Evolutionary conservation across 2,329 filamentous ascomycete genomes (phyloP).

Genomic region (Fusarium phyllophilum): DNA sequence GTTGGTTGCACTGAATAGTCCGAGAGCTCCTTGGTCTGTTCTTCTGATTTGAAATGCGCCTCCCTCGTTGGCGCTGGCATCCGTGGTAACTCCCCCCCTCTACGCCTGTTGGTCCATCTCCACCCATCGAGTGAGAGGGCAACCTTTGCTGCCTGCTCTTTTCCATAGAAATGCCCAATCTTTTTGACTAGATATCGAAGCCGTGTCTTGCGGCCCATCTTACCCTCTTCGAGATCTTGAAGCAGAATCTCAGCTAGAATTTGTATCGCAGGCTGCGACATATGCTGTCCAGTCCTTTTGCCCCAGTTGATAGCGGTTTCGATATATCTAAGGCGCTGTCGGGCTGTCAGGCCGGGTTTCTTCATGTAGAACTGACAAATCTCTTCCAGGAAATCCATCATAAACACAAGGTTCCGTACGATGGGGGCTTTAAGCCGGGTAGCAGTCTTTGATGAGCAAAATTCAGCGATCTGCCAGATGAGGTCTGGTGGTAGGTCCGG

Average conservation of each 20-base stretch:
- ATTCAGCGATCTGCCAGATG: conserved; percentile 46
- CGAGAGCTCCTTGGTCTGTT: neutral
- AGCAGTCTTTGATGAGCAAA: conserved; percentile 13
- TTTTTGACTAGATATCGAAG: conserved; percentile 47
- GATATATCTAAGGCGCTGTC: conserved; percentile 46
- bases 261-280: conserved; percentile 43
- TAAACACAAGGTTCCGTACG: conserved; percentile 5
- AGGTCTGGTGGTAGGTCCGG: conserved; percentile 31
- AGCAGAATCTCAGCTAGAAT: conserved; percentile 44
- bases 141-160: conserved; percentile 27
- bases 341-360: conserved; percentile 43
- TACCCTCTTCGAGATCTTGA: conserved; percentile 49
- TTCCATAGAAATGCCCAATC: conserved; percentile 41
- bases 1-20: neutral
- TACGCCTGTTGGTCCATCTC: conserved; percentile 34
- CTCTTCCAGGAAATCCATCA: conserved; percentile 43
- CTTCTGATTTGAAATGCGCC: neutral
- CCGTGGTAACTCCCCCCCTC: neutral
- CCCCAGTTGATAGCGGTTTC: conserved; percentile 43
- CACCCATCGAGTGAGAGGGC: conserved; percentile 33
- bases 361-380: conserved; percentile 47
- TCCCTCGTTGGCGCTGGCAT: conserved; percentile 2
- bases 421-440: neutral
- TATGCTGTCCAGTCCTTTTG: conserved; percentile 31
- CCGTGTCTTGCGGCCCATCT: conserved; percentile 46